A percentile compares a stretch with the other conserved stretches of the same genome.
These are phyloP conservation scores for Scutellaria galericulata DNA, from an alignment of 257 asterid species.

Conservation along the genomic window DNA sequence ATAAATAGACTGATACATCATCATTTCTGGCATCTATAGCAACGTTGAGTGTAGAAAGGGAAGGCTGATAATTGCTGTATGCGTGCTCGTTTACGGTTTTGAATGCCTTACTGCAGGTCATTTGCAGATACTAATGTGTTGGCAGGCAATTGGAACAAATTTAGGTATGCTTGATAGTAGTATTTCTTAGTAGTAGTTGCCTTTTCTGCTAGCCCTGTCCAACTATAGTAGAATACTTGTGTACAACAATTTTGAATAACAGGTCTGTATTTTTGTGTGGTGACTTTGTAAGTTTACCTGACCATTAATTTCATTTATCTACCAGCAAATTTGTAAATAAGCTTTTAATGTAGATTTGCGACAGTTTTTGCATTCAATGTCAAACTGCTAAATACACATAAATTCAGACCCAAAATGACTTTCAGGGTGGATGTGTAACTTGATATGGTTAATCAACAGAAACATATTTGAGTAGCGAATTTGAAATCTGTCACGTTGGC, in stretches of 20 bases:
- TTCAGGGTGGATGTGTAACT: too few relatives aligned
- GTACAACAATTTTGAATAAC: not conserved
- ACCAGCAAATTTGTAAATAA: too few relatives aligned
- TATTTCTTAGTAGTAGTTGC: constrained; percentile 17
- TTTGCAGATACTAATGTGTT: constrained; percentile 48
- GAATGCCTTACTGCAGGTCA: constrained; percentile 64
- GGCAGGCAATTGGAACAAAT: constrained; percentile 42
- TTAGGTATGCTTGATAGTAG: constrained; percentile 38
- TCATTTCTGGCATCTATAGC: not conserved
- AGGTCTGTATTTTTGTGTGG: not conserved
- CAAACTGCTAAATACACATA: too few relatives aligned
- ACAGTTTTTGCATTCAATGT: too few relatives aligned
- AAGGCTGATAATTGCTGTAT: constrained; percentile 28
- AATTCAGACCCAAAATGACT: too few relatives aligned
- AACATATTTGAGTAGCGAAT: too few relatives aligned
- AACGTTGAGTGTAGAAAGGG: not conserved
- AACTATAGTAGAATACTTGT: not conserved
- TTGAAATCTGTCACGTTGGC: too few relatives aligned
- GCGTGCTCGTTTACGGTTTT: constrained; percentile 37
- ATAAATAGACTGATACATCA: not conserved
- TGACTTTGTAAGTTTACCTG: too few relatives aligned
- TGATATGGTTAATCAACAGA: too few relatives aligned
- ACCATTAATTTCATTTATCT: too few relatives aligned
- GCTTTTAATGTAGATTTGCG: too few relatives aligned
- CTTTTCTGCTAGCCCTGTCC: constrained; percentile 5